Evolutionary conservation across 768 basidiomycete species (phyloP).

Genomic region (Suillus subalutaceus): DNA sequence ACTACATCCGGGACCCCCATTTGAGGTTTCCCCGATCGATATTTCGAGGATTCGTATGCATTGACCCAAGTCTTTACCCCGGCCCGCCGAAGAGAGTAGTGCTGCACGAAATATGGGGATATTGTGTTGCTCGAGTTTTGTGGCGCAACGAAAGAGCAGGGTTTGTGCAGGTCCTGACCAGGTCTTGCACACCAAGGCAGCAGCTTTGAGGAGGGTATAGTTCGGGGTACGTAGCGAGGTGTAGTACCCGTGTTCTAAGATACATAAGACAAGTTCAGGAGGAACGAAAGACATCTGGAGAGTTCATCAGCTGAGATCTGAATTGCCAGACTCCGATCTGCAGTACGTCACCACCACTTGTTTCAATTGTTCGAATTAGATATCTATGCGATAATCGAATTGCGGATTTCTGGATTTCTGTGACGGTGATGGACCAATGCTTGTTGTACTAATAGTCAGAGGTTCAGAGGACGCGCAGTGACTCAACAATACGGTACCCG

Average conservation of each 20-base stretch:
- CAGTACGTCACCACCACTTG: neutral
- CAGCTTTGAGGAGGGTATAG: constrained; percentile 23
- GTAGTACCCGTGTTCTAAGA: constrained; percentile 32
- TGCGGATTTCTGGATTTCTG: constrained; percentile 3
- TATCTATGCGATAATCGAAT: neutral
- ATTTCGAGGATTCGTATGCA: constrained; percentile 27
- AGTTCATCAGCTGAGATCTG: neutral
- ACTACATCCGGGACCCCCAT: constrained; percentile 9
- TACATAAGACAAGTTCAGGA: constrained; percentile 23
- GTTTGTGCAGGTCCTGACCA: constrained; percentile 34
- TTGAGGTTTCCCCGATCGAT: constrained; percentile 16
- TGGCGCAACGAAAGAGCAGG: constrained; percentile 30
- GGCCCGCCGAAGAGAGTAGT: constrained; percentile 19
- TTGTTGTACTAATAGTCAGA: neutral
- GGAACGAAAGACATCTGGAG: constrained; percentile 23
- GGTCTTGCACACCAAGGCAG: constrained; percentile 28
- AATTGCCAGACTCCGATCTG: neutral
- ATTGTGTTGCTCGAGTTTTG: constrained; percentile 9
- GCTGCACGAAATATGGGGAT: constrained; percentile 21
- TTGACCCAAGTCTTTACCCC: constrained; percentile 19
- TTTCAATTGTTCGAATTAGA: neutral
- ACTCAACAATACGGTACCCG: neutral
- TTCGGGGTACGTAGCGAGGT: constrained; percentile 19
- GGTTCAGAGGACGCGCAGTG: neutral
- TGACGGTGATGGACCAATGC: constrained; percentile 23